A percentile compares a stretch with the other conserved stretches of the same genome.
Evolutionary conservation across 371 early-diverging fungal species (phyloP).

Genomic region (Mortierella sp.): DNA sequence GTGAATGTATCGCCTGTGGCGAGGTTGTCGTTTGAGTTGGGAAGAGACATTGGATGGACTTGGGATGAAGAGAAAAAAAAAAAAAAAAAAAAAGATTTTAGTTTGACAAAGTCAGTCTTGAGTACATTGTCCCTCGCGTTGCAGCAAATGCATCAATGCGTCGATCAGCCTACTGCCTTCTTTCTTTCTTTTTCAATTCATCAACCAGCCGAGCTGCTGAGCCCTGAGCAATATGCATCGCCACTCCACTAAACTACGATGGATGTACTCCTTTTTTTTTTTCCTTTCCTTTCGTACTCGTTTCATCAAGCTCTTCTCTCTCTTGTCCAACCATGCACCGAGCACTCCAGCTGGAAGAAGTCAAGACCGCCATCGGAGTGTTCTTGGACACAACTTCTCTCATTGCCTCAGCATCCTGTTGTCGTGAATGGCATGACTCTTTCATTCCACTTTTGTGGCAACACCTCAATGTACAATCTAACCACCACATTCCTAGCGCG

Average conservation of each 20-base stretch:
- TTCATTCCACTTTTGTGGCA: constrained; percentile 15
- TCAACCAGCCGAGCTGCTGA: no score
- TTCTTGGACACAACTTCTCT: neutral
- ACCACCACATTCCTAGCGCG: neutral
- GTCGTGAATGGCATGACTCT: constrained; percentile 7
- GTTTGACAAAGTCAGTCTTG: no score
- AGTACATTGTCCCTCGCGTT: no score
- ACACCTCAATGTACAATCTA: neutral
- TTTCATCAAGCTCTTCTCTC: neutral
- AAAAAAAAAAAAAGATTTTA: neutral
- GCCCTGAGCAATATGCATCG: neutral
- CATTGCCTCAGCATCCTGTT: constrained; percentile 4
- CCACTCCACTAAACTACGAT: neutral
- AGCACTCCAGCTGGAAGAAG: constrained; percentile 11
- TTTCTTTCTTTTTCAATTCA: no score
- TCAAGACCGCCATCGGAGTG: neutral
- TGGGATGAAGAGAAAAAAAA: neutral
- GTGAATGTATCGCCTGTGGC: neutral
- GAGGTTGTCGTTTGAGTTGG: neutral
- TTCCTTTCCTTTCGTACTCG: neutral
- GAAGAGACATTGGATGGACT: constrained; percentile 4
- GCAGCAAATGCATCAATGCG: no score
- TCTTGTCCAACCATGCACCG: constrained; percentile 1
- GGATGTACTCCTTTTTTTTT: neutral
- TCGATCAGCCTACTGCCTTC: no score